Evolutionary conservation across 306 rosid genomes (phyloP), one percentile per base, ranked within the genome.

Genomic region (Gynostemma pentaphyllum): DNA sequence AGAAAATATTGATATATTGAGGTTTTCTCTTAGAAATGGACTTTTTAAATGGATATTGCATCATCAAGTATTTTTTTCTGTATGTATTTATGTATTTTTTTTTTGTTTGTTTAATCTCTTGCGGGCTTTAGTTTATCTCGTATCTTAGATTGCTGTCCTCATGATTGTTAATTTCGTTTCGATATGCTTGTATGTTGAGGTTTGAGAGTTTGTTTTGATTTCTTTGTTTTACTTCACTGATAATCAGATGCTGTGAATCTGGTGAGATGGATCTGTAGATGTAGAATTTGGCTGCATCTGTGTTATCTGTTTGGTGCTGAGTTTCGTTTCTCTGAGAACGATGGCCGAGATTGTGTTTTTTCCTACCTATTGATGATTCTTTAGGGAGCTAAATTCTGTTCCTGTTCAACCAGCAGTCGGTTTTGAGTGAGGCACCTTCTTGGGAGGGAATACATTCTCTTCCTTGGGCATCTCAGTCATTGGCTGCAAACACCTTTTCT

Each of bases 371-470:
- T 63, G n/a, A 63, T 45, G 54, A 63, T 63, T 42, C 3, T 50
- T 66, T 11, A 10, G 24, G 65, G 37, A 7, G 48, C 5, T 23
- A 22, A 19, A 66, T 36, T 37, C 69, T 60, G 60, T 55, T 64
- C 51, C 52, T 9, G 2, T 40, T 50, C 65, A 32, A 27, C 71
- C 71, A 70, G 44, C 61, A 5, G 76, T 72, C 72, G 74, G 73
- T 70, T 68, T 56, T 74, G 88, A 72, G 79, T 59, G 78, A 71
- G 82, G 82, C 64, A 59, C 39, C 72, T 75, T 72, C 67, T 45
- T 53, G 72, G 81, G 76, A 69, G 83, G 89, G 85, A 82, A 71
- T 78, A 62, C 59, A 60, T 68, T 77, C 73, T 79, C 78, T 80
- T 81, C 89, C 73, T 24, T 52, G n/a, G 75, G 83, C 75, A 29